Base-by-base conservation (phyloP, 2,329 filamentous ascomycete species). In the Colletotrichum tropicale region DNA sequence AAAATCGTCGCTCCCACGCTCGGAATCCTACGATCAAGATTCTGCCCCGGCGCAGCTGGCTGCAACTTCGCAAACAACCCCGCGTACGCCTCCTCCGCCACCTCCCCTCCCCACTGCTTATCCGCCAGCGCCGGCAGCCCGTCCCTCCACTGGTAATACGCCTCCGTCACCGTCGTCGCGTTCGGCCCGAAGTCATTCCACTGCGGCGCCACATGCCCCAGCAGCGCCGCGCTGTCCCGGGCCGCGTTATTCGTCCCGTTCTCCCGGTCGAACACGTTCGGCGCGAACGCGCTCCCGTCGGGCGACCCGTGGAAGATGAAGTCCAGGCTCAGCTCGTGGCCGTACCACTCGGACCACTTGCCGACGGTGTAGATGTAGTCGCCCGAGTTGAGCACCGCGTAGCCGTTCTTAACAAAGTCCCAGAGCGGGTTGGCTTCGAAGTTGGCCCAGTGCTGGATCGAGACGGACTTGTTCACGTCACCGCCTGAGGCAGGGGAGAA, bases 391-490 rank as follows among this genome's bases (percentile, higher is more conserved):
- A 81, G 64, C 10, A 81, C 77, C 0, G 72, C 61, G 74, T 81
- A 81, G 58, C 74, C 75, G 67, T 79, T 80, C 10, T 73, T 66
- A 26, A 81, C 65, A 24, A 77, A 81, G 24, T 81, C 78, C 18
- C 67, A 36, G 6, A 71, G 62, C 9, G 79, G 76, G 58, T 80
- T 78, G 58, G 75, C 80, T 24, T 78, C 77, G 15, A 71, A 76
- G 16, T 75, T 78, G 15, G 78, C 75, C 80, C 80, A 81, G 78
- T 92, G 90, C 76, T 81, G 80, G n/a, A 81, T 77, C 7, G 79
- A 78, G 3, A 81, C 78, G 18, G 80, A 71, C 26, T 65, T 62
- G 36, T 71, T 43, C 7, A 79, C 66, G 24, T 77, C 71, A 6
- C 71, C 75, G 6, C 71, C 74, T 0, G 69, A 68, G 4, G 75